Base-by-base conservation (phyloP, 2,329 filamentous ascomycete species). In the Diaporthe ampelina region DNA sequence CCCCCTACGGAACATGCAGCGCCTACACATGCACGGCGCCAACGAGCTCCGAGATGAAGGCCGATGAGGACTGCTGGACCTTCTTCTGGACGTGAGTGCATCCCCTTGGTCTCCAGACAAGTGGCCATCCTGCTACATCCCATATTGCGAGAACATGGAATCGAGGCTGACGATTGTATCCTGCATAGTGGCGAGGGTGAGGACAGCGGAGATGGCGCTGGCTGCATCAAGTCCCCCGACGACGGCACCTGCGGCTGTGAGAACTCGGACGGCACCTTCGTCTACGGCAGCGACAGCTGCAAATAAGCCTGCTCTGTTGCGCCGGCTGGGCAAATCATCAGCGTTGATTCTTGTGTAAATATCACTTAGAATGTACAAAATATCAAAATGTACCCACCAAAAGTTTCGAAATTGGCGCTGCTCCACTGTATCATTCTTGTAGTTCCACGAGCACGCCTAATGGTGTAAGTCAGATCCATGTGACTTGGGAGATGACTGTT, bases 1-100 rank as follows among this genome's bases (percentile, higher is more conserved):
- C 82, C 3, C 86, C 86, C 2, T 88, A 88, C 77, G 86, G 86
- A 1, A 88, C 85, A 6, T 88, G 84, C 78, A 79, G 76, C 35
- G 84, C 84, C 1, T 86, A 85, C 77, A 85, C 83, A 1, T 86
- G 83, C 77, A 76, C 79, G 11, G 76, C 81, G 7, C 83, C 84
- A 0, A 80, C 80, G 0, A 77, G 72, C 13, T 75, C 77, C 3
- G 78, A 81, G 9, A 76, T 85, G 77, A 79, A 78, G 48, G 77
- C 73, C 56, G 77, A 81, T 24, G 77, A 77, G 0, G 83, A 84
- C 75, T 84, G 79, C 77, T 86, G 84, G 85, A 83, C 83, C 1
- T 86, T 86, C 77, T 84, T 82, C 76, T 84, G 83, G 82, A 79
- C 78, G n/a, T 75, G 19, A 19, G 72, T 73, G 29, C 21, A 21